Percentiles rank a stretch among this genome's conserved stretches.
phyloP scores from a whole-genome alignment of 2,329 filamentous ascomycete genomes.

The Botryotinia convoluta region DNA sequence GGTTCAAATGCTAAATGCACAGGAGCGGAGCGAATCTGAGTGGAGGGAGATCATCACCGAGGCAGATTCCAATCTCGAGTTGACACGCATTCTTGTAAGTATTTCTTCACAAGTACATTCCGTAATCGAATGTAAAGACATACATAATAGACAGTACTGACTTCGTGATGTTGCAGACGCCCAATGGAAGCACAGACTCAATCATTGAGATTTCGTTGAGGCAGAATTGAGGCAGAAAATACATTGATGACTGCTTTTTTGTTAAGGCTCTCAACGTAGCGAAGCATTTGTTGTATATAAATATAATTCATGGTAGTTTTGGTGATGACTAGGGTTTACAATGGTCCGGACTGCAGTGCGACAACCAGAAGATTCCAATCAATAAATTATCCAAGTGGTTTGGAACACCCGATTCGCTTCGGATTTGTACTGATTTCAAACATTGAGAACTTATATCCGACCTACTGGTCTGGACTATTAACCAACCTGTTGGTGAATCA shows the following conservation, averaged over 20 bases:
- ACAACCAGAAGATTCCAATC: neutral
- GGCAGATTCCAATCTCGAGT: neutral
- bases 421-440: neutral
- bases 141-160: neutral
- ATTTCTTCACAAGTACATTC: neutral
- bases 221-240: neutral
- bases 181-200: constrained; percentile 10
- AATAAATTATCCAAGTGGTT: neutral
- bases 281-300: neutral
- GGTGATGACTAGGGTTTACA: neutral
- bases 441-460: neutral
- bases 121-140: neutral
- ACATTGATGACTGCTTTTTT: neutral
- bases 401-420: neutral
- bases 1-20: constrained; percentile 17
- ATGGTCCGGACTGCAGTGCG: neutral
- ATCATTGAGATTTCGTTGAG: constrained; percentile 15
- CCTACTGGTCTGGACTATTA: neutral
- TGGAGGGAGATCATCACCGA: constrained; percentile 1
- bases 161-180: neutral
- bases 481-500: neutral
- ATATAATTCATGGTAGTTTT: neutral
- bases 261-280: neutral
- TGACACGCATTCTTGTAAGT: neutral
- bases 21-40: constrained; percentile 11